These are phyloP conservation scores for Amoeboaphelidium protococcarum DNA, from an alignment of 371 early-diverging fungal species.

Conservation along the genomic window DNA sequence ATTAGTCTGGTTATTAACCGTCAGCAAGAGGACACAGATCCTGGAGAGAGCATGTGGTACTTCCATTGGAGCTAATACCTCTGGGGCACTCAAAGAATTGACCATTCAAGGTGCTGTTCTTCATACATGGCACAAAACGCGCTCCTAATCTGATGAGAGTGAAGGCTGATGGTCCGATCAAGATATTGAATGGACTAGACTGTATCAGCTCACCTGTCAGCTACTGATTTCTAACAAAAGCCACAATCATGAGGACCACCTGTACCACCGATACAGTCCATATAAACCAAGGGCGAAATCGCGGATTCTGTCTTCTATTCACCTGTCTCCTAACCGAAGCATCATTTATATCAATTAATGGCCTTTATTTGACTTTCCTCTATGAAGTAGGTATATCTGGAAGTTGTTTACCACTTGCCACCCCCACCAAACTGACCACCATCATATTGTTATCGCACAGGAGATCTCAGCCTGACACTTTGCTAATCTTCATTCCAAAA, in stretches of 20 bases:
- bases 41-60: neutral
- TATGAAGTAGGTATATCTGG: no score
- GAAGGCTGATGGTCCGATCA: conserved; percentile 20
- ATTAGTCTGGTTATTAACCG: neutral
- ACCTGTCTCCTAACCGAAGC: no score
- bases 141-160: conserved; percentile 21
- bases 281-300: conserved; percentile 26
- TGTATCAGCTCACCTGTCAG: conserved; percentile 14
- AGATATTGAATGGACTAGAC: conserved; percentile 11
- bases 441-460: no score
- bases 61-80: conserved; percentile 4
- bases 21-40: conserved; percentile 1
- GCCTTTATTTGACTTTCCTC: no score
- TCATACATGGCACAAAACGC: conserved; percentile 22
- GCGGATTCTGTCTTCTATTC: no score
- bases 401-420: no score
- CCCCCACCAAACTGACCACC: no score
- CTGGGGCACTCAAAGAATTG: conserved; percentile 7
- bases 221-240: conserved; percentile 10
- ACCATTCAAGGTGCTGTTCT: neutral
- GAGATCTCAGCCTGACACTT: no score
- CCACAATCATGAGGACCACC: conserved; percentile 9
- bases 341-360: no score
- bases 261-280: conserved; percentile 21
- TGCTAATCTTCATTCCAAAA: no score